Percentiles rank a stretch among this genome's conserved stretches.
Conservation (phyloP, 768 basidiomycete genomes). For the Boletus subparvulus region DNA sequence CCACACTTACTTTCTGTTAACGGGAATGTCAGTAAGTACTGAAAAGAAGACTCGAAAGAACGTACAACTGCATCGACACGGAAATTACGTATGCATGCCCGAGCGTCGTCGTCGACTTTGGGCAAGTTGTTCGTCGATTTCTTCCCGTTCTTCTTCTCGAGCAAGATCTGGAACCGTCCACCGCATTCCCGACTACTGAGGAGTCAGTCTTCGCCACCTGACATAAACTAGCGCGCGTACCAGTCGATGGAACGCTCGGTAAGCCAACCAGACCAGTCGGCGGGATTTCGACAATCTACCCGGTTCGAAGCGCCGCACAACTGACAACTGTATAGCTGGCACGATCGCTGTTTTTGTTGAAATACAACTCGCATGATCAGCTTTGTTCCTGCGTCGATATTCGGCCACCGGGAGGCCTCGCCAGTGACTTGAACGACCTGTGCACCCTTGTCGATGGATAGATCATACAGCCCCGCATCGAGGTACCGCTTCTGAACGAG, state of each 20-base stretch:
- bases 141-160: slow-evolving; percentile 19
- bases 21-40: neutral
- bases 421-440: slow-evolving; percentile 22
- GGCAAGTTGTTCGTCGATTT: neutral
- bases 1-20: slow-evolving; percentile 19
- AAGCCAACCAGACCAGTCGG: slow-evolving; percentile 21
- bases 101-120: slow-evolving; percentile 16
- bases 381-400: slow-evolving; percentile 25
- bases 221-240: slow-evolving; percentile 2
- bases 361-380: slow-evolving; percentile 26
- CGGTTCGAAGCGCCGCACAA: slow-evolving; percentile 22
- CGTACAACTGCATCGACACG: slow-evolving; percentile 23
- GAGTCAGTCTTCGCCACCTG: neutral
- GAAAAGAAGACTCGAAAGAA: neutral
- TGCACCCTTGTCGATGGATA: slow-evolving; percentile 24
- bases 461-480: slow-evolving; percentile 24
- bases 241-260: slow-evolving; percentile 25
- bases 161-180: slow-evolving; percentile 24
- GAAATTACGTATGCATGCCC: slow-evolving; percentile 27
- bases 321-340: slow-evolving; percentile 13
- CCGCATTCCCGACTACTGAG: slow-evolving; percentile 17
- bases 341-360: slow-evolving; percentile 15
- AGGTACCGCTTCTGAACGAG: slow-evolving; percentile 25
- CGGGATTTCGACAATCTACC: slow-evolving; percentile 11
- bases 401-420: slow-evolving; percentile 24